Evolutionary conservation across 192 early-diverging fungal genomes (phyloP).

Genomic region (Mortierella alpina): DNA sequence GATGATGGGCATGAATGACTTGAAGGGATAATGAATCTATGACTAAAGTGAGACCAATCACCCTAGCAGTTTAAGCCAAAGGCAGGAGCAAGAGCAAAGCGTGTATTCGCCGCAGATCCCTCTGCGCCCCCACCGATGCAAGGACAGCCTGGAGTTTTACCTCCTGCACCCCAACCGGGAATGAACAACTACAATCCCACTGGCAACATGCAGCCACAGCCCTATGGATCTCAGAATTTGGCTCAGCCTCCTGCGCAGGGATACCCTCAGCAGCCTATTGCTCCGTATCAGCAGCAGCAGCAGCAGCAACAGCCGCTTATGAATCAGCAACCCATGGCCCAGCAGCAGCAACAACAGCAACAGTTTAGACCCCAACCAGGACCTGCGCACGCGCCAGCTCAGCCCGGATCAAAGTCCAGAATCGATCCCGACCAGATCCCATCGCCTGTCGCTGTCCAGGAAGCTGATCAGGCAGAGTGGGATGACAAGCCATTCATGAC

Average conservation of each 20-base stretch:
- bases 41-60: neutral
- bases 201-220: constrained; percentile 15
- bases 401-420: constrained; percentile 62
- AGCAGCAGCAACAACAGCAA: constrained; percentile 34
- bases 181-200: constrained; percentile 24
- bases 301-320: constrained; percentile 49
- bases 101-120: constrained; percentile 39
- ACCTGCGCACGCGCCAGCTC: constrained; percentile 20
- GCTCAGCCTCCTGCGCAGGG: constrained; percentile 18
- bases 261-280: constrained; percentile 17
- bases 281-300: constrained; percentile 49
- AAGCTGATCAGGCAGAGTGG: constrained; percentile 81
- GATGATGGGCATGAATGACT: too few species aligned
- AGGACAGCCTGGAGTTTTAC: constrained; percentile 25
- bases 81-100: constrained; percentile 40
- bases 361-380: constrained; percentile 31
- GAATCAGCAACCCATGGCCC: constrained; percentile 36
- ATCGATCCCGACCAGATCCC: constrained; percentile 98
- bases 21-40: too few species aligned
- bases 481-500: constrained; percentile 79
- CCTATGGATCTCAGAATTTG: constrained; percentile 36
- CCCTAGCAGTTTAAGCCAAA: constrained; percentile 32
- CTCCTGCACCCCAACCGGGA: constrained; percentile 22
- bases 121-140: constrained; percentile 18
- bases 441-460: constrained; percentile 86